Evolutionary conservation across 2,329 filamentous ascomycete species (phyloP), one percentile per base, ranked within the genome.

Genomic region (Beauveria caledonica): DNA sequence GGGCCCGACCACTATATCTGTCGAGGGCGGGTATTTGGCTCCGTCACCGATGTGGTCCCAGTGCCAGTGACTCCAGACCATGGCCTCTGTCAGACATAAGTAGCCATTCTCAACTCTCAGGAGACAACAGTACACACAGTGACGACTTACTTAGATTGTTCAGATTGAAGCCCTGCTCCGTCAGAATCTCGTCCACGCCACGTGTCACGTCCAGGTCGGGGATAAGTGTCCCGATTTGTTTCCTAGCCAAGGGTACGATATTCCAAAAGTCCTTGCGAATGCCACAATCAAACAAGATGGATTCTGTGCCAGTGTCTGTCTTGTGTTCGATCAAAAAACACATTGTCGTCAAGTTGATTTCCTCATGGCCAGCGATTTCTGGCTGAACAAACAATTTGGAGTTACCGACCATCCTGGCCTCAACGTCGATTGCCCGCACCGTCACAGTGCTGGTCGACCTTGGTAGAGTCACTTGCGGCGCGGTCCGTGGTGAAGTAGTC

Each of bases 1-100:
- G 0, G 80, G 77, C 0, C 82, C 82, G 3, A 83, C 80, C 36
- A 84, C 64, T 0, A 85, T 64, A 9, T 77, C 72, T 0, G 79
- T 80, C 1, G 64, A 68, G 0, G 64, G 1, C 0, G 79, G 78
- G 53, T 84, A 84, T 0, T 67, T 70, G 0, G 75, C 73, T 0
- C 76, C 72, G 59, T 83, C 77, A 0, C 81, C 82, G 9, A 75
- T 77, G 60, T 84, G 82, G 64, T 84, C 81, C 67, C 73, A 78
- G 62, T 79, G 76, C 68, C 73, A 78, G 63, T 82, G 78, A 60
- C 75, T 76, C 67, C 21, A 23, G n/a, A 60, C 36, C 51, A 60
- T 60, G 9, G 58, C 58, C 19, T 49, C 58, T 60, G n/a, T 29
- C 15, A 15, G 2, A 3, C 5, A 8, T 50, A 3, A 56, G 42